Evolutionary conservation across 805 yeast genomes (phyloP).

Genomic region (Cyberlindnera meyerae): DNA sequence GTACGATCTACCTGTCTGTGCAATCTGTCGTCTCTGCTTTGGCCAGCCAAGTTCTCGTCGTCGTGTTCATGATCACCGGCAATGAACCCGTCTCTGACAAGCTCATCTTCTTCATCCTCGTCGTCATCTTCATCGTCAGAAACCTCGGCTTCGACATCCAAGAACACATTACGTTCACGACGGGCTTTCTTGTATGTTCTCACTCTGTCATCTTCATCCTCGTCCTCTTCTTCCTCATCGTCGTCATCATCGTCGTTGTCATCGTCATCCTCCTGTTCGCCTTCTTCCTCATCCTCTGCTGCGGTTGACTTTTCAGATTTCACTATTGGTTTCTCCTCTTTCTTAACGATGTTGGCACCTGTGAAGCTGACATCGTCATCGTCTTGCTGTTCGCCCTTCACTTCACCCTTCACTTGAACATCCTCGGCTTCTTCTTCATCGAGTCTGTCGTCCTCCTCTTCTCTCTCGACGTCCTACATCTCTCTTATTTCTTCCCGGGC

Average conservation of each 20-base stretch:
- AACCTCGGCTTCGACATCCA: slow-evolving; percentile 98
- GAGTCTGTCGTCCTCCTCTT: slow-evolving; percentile 19
- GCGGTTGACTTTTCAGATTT: too few relatives aligned
- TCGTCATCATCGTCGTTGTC: slow-evolving; percentile 31
- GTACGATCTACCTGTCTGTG: slow-evolving; percentile 90
- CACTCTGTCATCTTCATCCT: slow-evolving; percentile 45
- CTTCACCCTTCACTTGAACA: slow-evolving; percentile 16
- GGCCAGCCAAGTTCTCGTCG: slow-evolving; percentile 42
- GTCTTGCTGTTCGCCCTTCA: slow-evolving; percentile 1
- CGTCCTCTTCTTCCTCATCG: slow-evolving; percentile 41
- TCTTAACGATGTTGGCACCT: slow-evolving; percentile 31
- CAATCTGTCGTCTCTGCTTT: slow-evolving; percentile 58
- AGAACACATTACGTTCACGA: slow-evolving; percentile 61
- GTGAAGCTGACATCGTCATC: slow-evolving; percentile 16
- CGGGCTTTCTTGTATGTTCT: slow-evolving; percentile 42
- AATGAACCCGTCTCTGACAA: slow-evolving; percentile 76
- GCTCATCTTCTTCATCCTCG: slow-evolving; percentile 90
- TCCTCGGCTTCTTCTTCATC: slow-evolving; percentile 13
- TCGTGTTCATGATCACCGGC: slow-evolving; percentile 64
- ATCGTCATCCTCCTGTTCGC: slow-evolving; percentile 29
- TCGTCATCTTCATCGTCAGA: slow-evolving; percentile 97
- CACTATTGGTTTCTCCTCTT: slow-evolving; percentile 32
- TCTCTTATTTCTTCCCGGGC: slow-evolving; percentile 22
- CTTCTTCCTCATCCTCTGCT: too few relatives aligned
- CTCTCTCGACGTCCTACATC: slow-evolving; percentile 20